A percentile compares a stretch with the other conserved stretches of the same genome.
Conservation (phyloP, 192 early-diverging fungal genomes). For the Backusella circina region DNA sequence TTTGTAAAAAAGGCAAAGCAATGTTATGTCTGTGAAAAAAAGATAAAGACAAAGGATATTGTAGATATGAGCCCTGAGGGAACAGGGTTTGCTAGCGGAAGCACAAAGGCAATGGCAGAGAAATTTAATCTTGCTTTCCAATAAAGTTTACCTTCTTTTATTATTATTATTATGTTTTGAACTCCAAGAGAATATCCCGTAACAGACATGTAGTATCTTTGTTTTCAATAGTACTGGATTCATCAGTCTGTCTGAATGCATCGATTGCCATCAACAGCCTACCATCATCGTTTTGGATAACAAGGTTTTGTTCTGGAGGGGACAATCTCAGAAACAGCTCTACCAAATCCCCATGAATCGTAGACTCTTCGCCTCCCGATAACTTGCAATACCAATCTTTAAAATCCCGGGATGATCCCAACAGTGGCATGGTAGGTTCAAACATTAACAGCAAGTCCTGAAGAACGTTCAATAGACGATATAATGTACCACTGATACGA, state of each 20-base stretch:
- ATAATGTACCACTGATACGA: neutral
- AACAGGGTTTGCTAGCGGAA: conserved; percentile 63
- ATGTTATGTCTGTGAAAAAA: conserved; percentile 66
- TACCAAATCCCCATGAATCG: conserved; percentile 11
- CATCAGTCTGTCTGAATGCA: neutral
- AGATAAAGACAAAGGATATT: conserved; percentile 67
- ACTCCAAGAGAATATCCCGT: neutral
- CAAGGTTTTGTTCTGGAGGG: neutral
- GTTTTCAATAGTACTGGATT: neutral
- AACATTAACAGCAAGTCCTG: neutral
- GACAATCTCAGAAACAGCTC: neutral
- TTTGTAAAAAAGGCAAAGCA: conserved; percentile 67
- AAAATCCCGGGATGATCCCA: conserved; percentile 5
- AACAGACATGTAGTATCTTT: neutral
- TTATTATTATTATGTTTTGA: neutral
- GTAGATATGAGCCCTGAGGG: conserved; percentile 67
- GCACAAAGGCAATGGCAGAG: conserved; percentile 58
- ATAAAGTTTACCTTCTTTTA: conserved; percentile 27
- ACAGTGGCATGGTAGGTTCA: conserved; percentile 3
- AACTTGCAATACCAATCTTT: conserved; percentile 7
- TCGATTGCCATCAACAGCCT: neutral
- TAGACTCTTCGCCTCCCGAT: neutral
- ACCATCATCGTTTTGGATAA: neutral
- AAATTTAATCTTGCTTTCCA: conserved; percentile 69
- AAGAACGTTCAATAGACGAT: neutral